Evolutionary conservation across 164 flowering plant species (phyloP).

Genomic region (Aristolochia fimbriata): DNA sequence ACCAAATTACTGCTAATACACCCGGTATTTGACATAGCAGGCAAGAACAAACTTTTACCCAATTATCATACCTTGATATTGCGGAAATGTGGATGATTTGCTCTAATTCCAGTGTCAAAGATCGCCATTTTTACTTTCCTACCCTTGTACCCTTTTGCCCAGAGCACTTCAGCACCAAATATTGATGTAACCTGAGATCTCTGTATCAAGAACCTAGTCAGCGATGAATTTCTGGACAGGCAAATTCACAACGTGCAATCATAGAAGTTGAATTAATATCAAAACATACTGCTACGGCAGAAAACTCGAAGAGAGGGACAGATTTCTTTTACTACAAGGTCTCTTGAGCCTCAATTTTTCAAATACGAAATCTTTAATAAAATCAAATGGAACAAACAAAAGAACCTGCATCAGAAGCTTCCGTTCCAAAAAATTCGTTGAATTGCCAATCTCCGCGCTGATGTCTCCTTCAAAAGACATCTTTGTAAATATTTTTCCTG

Average conservation of each 20-base stretch:
- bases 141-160: conserved; percentile 88
- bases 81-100: conserved; percentile 93
- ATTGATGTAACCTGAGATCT: conserved; percentile 91
- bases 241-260: too few species aligned
- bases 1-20: too few species aligned
- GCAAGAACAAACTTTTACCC: too few species aligned
- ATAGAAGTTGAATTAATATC: too few species aligned
- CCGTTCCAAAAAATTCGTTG: conserved; percentile 42
- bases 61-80: conserved; percentile 65
- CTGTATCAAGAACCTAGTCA: conserved; percentile 18
- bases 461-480: conserved; percentile 56
- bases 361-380: neutral
- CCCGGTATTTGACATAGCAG: too few species aligned
- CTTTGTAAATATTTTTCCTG: conserved; percentile 81
- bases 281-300: too few species aligned
- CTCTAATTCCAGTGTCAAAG: conserved; percentile 96
- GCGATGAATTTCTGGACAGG: too few species aligned
- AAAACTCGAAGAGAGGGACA: too few species aligned
- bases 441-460: conserved; percentile 19
- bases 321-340: too few species aligned
- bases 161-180: conserved; percentile 85
- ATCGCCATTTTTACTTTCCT: conserved; percentile 95
- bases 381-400: neutral
- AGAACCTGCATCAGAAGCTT: conserved; percentile 53
- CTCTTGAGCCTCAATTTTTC: neutral